These are phyloP conservation scores for Taiwanofungus camphoratus DNA, from an alignment of 1,284 basidiomycete species.

Conservation along the genomic window DNA sequence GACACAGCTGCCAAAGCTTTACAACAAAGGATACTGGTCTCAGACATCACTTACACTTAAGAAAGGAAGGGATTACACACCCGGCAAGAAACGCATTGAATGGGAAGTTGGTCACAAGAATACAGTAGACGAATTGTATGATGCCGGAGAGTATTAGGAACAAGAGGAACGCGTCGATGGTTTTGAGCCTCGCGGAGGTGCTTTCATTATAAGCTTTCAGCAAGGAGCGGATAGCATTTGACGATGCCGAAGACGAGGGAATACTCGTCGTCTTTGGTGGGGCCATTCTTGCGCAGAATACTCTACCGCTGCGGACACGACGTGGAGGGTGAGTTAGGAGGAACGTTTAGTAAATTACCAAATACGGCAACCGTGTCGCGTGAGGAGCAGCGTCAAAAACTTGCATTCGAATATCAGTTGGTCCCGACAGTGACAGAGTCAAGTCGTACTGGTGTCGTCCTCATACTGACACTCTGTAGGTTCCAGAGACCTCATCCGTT, in stretches of 20 bases:
- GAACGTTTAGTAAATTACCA: slow-evolving; percentile 5
- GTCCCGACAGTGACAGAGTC: too few species aligned
- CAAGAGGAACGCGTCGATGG: slow-evolving; percentile 89
- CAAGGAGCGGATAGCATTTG: slow-evolving; percentile 51
- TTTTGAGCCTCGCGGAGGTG: slow-evolving; percentile 83
- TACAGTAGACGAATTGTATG: slow-evolving; percentile 87
- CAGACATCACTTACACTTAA: not conserved
- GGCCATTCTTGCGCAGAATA: slow-evolving; percentile 20
- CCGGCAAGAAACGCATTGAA: slow-evolving; percentile 97
- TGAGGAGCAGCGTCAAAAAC: slow-evolving; percentile 12
- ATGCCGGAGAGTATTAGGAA: slow-evolving; percentile 93
- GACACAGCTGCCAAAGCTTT: slow-evolving; percentile 87
- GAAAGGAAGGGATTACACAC: slow-evolving; percentile 42
- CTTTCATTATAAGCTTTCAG: slow-evolving; percentile 74
- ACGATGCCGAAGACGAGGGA: slow-evolving; percentile 20
- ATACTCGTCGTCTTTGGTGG: slow-evolving; percentile 22
- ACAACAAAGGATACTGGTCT: not conserved
- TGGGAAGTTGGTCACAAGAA: slow-evolving; percentile 89
- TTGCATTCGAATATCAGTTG: too few species aligned
- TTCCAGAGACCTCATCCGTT: too few species aligned
- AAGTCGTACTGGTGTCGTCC: too few species aligned
- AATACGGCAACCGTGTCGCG: slow-evolving; percentile 11
- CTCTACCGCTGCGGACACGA: slow-evolving; percentile 9
- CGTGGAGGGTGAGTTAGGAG: slow-evolving; percentile 15
- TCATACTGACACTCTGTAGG: too few species aligned